Percentiles rank a stretch among this genome's conserved stretches.
phyloP scores from a whole-genome alignment of 2,329 filamentous ascomycete genomes.

The Fusarium anguioides region DNA sequence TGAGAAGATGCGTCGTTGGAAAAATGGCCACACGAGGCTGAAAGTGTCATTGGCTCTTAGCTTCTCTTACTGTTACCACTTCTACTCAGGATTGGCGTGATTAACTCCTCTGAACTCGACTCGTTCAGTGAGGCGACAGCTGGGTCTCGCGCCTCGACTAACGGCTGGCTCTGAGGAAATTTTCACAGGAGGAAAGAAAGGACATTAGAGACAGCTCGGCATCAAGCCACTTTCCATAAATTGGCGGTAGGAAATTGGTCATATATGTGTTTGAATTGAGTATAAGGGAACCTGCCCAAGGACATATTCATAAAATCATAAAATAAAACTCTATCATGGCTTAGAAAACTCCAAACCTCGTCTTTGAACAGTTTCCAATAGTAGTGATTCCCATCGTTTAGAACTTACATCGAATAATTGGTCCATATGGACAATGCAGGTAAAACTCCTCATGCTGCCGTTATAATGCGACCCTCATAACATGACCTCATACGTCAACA shows the following conservation, averaged over 20 bases:
- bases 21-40: conserved; percentile 3
- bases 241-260: neutral
- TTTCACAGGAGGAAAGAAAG: neutral
- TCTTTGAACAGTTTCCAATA: conserved; percentile 31
- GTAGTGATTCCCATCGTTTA: conserved; percentile 33
- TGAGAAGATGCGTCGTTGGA: neutral
- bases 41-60: conserved; percentile 13
- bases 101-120: conserved; percentile 7
- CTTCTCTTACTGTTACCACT: neutral
- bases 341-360: conserved; percentile 23
- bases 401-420: conserved; percentile 16
- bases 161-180: conserved; percentile 22
- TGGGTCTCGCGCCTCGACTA: conserved; percentile 24
- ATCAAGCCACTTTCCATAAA: neutral
- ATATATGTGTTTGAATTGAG: conserved; percentile 3
- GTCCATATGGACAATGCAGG: conserved; percentile 10
- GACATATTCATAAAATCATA: conserved; percentile 10
- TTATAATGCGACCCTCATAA: conserved; percentile 15
- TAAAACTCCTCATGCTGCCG: conserved; percentile 25
- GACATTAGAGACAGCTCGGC: neutral
- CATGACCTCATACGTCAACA: conserved; percentile 6
- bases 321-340: conserved; percentile 28
- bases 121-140: conserved; percentile 36
- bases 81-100: conserved; percentile 22
- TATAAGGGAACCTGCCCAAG: conserved; percentile 1